A percentile compares a stretch with the other conserved stretches of the same genome.
These are phyloP conservation scores for Xylariomycetidae sp. DNA, from an alignment of 2,329 filamentous ascomycete genomes.

Conservation along the genomic window DNA sequence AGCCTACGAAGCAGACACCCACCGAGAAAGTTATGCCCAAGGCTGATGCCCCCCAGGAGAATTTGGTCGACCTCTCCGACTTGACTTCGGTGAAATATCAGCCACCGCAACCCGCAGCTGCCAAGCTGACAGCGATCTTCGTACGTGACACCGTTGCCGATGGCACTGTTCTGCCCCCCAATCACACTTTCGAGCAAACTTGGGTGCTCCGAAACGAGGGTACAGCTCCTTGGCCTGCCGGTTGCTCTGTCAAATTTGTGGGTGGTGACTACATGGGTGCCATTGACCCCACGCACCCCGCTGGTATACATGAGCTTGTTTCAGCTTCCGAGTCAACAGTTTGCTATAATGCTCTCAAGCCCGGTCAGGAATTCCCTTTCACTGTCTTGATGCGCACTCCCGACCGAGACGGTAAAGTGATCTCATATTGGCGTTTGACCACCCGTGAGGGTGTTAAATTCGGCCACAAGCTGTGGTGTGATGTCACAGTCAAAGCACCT, in stretches of 20 bases:
- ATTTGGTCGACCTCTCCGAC: conserved; percentile 8
- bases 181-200: conserved; percentile 77
- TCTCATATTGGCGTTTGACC: conserved; percentile 96
- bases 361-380: conserved; percentile 75
- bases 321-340: conserved; percentile 80
- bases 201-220: conserved; percentile 91
- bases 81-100: conserved; percentile 17
- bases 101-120: conserved; percentile 9
- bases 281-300: conserved; percentile 73
- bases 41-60: conserved; percentile 20
- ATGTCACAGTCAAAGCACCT: conserved; percentile 63
- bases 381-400: conserved; percentile 82
- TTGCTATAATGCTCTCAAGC: conserved; percentile 62
- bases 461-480: conserved; percentile 92
- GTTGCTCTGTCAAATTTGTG: conserved; percentile 85
- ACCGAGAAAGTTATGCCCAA: conserved; percentile 19
- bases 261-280: conserved; percentile 97
- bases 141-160: conserved; percentile 75
- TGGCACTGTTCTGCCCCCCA: conserved; percentile 66
- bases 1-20: conserved; percentile 34
- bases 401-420: conserved; percentile 67
- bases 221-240: conserved; percentile 73
- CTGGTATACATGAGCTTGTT: conserved; percentile 71
- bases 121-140: conserved; percentile 55
- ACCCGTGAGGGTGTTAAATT: conserved; percentile 76